phyloP scores from a whole-genome alignment of 306 rosid genomes.

The Alnus rubra region DNA sequence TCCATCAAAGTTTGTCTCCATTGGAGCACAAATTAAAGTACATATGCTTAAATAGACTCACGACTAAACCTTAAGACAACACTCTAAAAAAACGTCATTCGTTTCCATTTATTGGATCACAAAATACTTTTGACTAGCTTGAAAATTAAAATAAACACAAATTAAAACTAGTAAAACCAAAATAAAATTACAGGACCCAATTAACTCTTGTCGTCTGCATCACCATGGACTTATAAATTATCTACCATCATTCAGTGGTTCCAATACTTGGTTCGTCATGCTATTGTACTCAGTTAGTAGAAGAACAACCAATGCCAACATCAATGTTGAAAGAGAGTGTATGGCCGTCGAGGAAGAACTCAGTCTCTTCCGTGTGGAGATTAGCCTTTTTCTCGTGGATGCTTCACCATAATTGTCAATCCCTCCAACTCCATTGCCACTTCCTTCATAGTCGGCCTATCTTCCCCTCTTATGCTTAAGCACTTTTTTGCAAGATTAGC shows the following conservation, averaged over 20 bases:
- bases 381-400: slow-evolving; percentile 6
- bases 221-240: background rate
- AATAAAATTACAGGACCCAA: no score
- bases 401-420: slow-evolving; percentile 10
- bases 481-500: slow-evolving; percentile 32
- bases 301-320: background rate
- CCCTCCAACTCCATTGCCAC: slow-evolving; percentile 20
- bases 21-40: no score
- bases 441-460: background rate
- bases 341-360: background rate
- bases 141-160: no score
- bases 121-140: no score
- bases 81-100: no score
- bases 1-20: no score
- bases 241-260: background rate
- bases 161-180: no score
- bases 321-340: background rate
- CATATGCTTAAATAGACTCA: no score
- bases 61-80: no score
- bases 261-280: background rate
- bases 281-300: background rate
- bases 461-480: slow-evolving; percentile 40
- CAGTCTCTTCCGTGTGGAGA: slow-evolving; percentile 4
- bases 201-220: no score
- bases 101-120: no score